These are phyloP conservation scores for Protostelium mycophagum DNA, from an alignment of 78 protist genomes.

Conservation along the genomic window DNA sequence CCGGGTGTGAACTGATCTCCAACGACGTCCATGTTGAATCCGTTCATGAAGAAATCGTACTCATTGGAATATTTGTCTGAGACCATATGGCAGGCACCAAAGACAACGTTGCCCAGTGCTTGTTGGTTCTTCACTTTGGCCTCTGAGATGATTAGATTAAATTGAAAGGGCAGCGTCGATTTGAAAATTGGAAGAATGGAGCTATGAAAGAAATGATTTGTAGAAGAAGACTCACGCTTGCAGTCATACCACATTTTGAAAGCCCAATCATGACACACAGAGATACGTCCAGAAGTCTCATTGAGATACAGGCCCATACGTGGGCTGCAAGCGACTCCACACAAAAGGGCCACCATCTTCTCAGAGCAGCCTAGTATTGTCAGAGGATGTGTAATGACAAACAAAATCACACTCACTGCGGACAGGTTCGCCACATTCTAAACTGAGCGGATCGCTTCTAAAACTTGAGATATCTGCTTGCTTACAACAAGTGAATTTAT, in stretches of 20 bases:
- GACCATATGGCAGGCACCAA: neutral
- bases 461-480: neutral
- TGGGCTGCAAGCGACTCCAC: neutral
- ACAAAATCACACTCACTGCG: neutral
- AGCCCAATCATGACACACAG: neutral
- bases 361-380: neutral
- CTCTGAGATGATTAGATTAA: too few species aligned
- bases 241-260: neutral
- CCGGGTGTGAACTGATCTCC: neutral
- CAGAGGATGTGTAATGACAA: neutral
- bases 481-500: neutral
- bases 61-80: neutral
- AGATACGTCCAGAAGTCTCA: neutral
- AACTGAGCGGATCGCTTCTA: neutral
- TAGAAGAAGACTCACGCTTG: neutral
- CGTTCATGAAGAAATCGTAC: neutral
- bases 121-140: neutral
- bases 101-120: neutral
- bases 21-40: neutral
- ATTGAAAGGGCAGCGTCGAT: neutral
- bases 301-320: neutral
- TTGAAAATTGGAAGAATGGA: neutral
- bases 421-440: neutral
- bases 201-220: too few species aligned
- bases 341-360: neutral